phyloP scores from a whole-genome alignment of 257 asterid species.

The Plectranthus barbatus region DNA sequence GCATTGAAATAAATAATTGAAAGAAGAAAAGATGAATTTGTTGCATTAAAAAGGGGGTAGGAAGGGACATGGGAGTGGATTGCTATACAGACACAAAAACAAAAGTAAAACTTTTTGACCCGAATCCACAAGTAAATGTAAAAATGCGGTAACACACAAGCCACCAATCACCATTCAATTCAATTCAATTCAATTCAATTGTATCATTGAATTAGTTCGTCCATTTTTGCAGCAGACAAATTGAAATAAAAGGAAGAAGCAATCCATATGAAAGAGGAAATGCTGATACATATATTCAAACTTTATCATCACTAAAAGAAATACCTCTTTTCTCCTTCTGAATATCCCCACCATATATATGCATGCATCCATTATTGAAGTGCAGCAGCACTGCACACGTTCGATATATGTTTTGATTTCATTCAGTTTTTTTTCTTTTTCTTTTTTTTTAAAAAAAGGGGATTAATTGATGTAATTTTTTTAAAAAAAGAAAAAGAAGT shows the following conservation, averaged over 20 bases:
- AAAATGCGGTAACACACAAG: not conserved
- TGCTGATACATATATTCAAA: conserved; percentile 28
- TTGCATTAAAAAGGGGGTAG: conserved; percentile 11
- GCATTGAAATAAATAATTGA: too few relatives aligned
- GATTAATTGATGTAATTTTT: too few relatives aligned
- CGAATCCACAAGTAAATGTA: conserved; percentile 4
- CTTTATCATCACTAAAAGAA: conserved; percentile 11
- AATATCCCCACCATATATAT: conserved; percentile 3
- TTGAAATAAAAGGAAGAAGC: conserved; percentile 37
- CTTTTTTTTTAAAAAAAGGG: too few relatives aligned
- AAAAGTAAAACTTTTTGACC: conserved; percentile 9
- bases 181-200: not conserved
- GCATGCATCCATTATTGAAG: conserved; percentile 20
- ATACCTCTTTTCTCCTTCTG: not conserved
- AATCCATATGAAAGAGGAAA: conserved; percentile 34
- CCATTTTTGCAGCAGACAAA: conserved; percentile 52
- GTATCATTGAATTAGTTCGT: not conserved
- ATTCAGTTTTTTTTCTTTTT: too few relatives aligned
- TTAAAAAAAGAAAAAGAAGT: too few relatives aligned
- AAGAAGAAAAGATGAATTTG: not conserved
- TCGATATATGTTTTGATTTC: not conserved
- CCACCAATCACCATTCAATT: not conserved
- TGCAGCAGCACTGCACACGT: conserved; percentile 36
- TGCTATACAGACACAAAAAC: conserved; percentile 14
- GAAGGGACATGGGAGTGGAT: conserved; percentile 5